Conservation (phyloP, 768 basidiomycete genomes). For the Scleroderma citrinum region DNA sequence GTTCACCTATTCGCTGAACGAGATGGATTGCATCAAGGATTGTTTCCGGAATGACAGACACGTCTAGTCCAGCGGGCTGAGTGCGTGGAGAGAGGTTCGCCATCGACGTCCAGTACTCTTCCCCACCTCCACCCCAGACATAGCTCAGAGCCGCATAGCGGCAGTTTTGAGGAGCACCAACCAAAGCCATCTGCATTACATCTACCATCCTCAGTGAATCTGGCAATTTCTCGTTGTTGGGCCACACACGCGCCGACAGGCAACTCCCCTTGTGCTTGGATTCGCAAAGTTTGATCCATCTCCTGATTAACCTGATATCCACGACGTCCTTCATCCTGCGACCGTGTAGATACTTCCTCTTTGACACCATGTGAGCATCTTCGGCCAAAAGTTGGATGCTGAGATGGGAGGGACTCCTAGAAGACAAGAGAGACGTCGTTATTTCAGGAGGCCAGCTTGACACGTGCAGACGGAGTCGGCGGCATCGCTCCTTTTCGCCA, state of each 20-base stretch:
- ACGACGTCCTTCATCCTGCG: constrained; percentile 1
- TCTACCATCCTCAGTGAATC: constrained; percentile 2
- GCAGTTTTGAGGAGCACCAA: constrained; percentile 1
- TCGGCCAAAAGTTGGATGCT: constrained; percentile 2
- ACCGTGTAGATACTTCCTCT: constrained; percentile 1
- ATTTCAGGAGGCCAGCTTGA: background rate
- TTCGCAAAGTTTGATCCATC: constrained; percentile 2
- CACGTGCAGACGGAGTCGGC: background rate
- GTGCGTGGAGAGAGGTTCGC: background rate
- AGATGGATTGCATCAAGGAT: constrained; percentile 16
- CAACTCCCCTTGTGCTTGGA: background rate
- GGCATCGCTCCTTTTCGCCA: background rate
- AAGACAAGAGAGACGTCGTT: too few species aligned
- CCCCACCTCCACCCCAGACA: constrained; percentile 3
- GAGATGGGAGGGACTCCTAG: background rate
- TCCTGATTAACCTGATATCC: constrained; percentile 2
- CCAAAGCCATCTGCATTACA: constrained; percentile 1
- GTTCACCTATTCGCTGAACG: constrained; percentile 14
- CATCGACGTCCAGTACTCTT: constrained; percentile 3
- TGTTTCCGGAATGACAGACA: constrained; percentile 9
- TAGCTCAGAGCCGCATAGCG: constrained; percentile 6
- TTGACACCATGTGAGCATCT: constrained; percentile 3
- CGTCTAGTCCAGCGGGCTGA: constrained; percentile 2
- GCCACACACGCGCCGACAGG: background rate
- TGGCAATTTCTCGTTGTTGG: background rate